Conservation (phyloP, 192 early-diverging fungal species). For the Oehlia diaphana region DNA sequence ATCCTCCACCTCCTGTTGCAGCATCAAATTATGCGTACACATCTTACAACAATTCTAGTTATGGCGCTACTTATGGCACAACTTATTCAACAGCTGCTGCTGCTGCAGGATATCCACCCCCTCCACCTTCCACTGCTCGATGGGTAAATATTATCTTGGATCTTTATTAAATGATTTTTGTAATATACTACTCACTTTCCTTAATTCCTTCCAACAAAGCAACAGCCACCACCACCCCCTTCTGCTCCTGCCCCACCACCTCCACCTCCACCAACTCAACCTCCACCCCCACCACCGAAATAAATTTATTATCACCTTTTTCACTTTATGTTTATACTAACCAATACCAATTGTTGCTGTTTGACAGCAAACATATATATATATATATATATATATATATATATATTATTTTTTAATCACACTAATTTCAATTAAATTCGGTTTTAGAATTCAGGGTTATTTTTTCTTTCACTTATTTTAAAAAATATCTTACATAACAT, state of each 20-base stretch:
- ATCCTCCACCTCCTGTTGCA: slow-evolving; percentile 14
- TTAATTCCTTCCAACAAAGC: background rate
- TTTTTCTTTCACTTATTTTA: too few relatives aligned
- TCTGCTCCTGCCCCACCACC: slow-evolving; percentile 28
- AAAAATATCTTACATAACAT: too few relatives aligned
- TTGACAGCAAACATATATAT: background rate
- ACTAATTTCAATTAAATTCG: background rate
- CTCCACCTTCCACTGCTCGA: slow-evolving; percentile 18
- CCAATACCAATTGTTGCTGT: background rate
- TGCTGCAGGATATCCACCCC: slow-evolving; percentile 25
- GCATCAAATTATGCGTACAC: slow-evolving; percentile 6
- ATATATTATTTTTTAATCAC: background rate
- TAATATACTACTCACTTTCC: background rate
- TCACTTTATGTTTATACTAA: background rate
- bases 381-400: too few relatives aligned
- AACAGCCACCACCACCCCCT: slow-evolving; percentile 29
- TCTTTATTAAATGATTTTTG: background rate
- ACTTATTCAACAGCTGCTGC: slow-evolving; percentile 23
- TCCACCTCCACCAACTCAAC: slow-evolving; percentile 18
- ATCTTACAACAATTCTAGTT: background rate
- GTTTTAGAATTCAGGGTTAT: too few relatives aligned
- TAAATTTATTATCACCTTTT: background rate
- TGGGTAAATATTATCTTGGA: slow-evolving; percentile 3
- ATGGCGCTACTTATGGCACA: background rate
- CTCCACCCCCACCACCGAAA: slow-evolving; percentile 27